A percentile compares a stretch with the other conserved stretches of the same genome.
These are phyloP conservation scores for Botrytis sinoallii DNA, from an alignment of 2,329 filamentous ascomycete genomes.

Conservation along the genomic window DNA sequence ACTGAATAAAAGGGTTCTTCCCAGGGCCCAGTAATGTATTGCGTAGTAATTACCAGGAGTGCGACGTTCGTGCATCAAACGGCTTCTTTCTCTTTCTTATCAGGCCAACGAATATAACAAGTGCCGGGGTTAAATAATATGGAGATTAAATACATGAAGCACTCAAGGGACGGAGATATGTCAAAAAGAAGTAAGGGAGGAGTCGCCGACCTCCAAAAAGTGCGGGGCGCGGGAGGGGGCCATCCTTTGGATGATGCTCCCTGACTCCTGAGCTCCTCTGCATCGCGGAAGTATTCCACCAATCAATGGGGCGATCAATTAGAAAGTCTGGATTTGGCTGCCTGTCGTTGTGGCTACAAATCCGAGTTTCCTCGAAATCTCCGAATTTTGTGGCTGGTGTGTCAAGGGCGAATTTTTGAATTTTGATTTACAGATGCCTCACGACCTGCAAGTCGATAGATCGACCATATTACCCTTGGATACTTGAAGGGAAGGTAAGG, in stretches of 20 bases:
- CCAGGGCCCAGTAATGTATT: not conserved
- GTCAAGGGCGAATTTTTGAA: not conserved
- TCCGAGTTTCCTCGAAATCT: not conserved
- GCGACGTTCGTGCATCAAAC: not conserved
- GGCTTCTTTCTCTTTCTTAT: not conserved
- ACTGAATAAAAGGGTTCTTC: not conserved
- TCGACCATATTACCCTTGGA: not conserved
- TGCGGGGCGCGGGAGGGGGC: constrained; percentile 3
- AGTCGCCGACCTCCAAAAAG: not conserved
- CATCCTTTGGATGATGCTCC: constrained; percentile 6
- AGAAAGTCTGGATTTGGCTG: not conserved
- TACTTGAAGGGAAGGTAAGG: not conserved
- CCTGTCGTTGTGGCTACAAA: not conserved
- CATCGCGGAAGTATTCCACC: constrained; percentile 2
- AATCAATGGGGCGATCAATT: not conserved
- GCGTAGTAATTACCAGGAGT: not conserved
- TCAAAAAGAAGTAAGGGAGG: constrained; percentile 13
- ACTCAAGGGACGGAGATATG: constrained; percentile 4
- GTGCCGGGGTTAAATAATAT: not conserved
- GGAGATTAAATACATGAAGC: constrained; percentile 3
- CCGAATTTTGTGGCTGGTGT: constrained; percentile 11
- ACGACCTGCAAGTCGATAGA: not conserved
- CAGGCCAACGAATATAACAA: not conserved
- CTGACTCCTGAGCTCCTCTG: not conserved
- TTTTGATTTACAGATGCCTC: not conserved